Conservation (phyloP, 2,329 filamentous ascomycete genomes). For the Phialemoniopsis sp. region DNA sequence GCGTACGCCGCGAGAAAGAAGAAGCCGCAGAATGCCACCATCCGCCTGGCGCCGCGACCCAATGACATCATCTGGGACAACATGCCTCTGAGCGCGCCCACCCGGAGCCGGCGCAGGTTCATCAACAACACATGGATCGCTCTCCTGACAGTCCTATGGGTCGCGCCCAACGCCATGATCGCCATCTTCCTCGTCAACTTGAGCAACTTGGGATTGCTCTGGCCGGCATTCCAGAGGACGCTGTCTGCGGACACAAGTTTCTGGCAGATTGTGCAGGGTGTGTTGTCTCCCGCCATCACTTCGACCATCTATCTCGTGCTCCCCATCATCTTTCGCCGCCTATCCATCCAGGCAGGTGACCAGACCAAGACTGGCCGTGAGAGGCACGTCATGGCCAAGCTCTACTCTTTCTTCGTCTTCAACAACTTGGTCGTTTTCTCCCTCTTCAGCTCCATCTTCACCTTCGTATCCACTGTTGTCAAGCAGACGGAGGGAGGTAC, state of each 20-base stretch:
- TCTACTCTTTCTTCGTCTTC: conserved; percentile 95
- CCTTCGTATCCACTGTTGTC: conserved; percentile 64
- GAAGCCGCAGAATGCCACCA: conserved; percentile 71
- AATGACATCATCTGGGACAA: conserved; percentile 97
- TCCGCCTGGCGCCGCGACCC: conserved; percentile 77
- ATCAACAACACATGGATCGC: conserved; percentile 82
- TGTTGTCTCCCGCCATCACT: conserved; percentile 80
- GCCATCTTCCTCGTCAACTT: conserved; percentile 90
- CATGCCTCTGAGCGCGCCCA: conserved; percentile 65
- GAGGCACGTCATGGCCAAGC: conserved; percentile 81
- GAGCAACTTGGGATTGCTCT: conserved; percentile 73
- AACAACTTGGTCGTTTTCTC: conserved; percentile 97
- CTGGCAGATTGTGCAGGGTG: conserved; percentile 91
- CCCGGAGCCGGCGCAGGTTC: conserved; percentile 68
- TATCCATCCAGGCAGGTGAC: conserved; percentile 81
- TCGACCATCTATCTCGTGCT: conserved; percentile 84
- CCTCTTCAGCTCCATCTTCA: conserved; percentile 79
- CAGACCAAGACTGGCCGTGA: conserved; percentile 90
- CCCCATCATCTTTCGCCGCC: conserved; percentile 84
- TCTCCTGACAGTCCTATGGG: conserved; percentile 78
- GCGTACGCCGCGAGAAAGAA: conserved; percentile 79
- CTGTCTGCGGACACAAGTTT: conserved; percentile 59
- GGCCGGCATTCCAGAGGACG: conserved; percentile 67
- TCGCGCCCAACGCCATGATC: conserved; percentile 89
- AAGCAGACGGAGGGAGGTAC: conserved; percentile 49